Conservation (phyloP, 768 basidiomycete species). For the Naematelia aurantialba region DNA sequence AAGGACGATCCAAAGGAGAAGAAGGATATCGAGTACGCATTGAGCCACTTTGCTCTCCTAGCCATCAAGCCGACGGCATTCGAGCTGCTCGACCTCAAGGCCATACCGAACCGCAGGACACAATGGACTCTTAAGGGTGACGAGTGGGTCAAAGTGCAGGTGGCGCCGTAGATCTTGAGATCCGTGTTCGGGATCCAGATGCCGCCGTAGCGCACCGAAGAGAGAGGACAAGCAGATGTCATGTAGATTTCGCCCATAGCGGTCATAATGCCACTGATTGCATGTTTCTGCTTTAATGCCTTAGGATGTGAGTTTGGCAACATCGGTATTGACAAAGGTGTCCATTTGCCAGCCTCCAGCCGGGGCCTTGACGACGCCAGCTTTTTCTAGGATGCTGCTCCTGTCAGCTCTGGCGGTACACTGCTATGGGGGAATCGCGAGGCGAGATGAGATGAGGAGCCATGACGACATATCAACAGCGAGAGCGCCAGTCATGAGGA, state of each 20-base stretch:
- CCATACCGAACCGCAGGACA: constrained; percentile 39
- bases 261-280: no score
- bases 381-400: constrained; percentile 69
- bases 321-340: constrained; percentile 59
- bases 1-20: constrained; percentile 42
- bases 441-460: no score
- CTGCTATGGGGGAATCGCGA: no score
- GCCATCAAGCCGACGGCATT: constrained; percentile 33
- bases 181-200: no score
- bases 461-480: no score
- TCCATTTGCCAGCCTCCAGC: constrained; percentile 58
- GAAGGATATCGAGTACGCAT: constrained; percentile 35
- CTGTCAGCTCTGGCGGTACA: no score
- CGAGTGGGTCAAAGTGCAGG: constrained; percentile 33
- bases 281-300: no score
- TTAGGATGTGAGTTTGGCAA: constrained; percentile 52
- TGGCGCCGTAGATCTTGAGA: constrained; percentile 36
- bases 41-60: constrained; percentile 42
- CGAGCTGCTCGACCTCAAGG: constrained; percentile 46
- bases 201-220: no score
- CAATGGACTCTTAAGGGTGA: constrained; percentile 36
- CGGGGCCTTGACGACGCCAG: constrained; percentile 64
- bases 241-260: no score
- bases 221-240: no score
- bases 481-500: no score